Evolutionary conservation across 1,139 yeast genomes (phyloP).

Genomic region (Torulaspora globosa): DNA sequence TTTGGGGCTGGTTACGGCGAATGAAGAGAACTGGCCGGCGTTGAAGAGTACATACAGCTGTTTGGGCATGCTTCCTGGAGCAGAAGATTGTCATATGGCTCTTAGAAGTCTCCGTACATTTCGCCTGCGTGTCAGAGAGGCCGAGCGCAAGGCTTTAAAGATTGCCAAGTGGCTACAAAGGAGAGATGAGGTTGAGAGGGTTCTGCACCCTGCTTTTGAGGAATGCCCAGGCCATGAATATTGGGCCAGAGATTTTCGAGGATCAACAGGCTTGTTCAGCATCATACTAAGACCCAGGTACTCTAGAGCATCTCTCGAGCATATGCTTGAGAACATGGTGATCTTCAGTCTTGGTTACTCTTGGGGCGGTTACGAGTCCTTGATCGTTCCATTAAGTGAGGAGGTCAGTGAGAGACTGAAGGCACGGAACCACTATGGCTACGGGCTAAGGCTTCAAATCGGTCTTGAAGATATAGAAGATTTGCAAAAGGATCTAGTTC

Average conservation of each 20-base stretch:
- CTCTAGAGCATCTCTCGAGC: conserved; percentile 6
- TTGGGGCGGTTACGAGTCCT: conserved; percentile 17
- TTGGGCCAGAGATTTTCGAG: conserved; percentile 13
- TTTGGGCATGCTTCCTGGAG: conserved; percentile 13
- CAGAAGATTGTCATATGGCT: conserved; percentile 14
- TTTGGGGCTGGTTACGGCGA: conserved; percentile 13
- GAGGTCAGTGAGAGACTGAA: conserved; percentile 2
- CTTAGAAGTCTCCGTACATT: conserved; percentile 13
- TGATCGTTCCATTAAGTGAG: conserved; percentile 10
- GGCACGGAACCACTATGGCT: conserved; percentile 8
- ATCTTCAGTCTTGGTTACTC: conserved; percentile 13
- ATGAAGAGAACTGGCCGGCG: conserved; percentile 10
- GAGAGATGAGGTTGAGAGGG: conserved; percentile 12
- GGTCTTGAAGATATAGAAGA: conserved; percentile 14
- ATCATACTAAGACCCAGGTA: conserved; percentile 9
- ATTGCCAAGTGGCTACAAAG: conserved; percentile 10
- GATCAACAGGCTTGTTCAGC: conserved; percentile 14
- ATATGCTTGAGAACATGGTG: conserved; percentile 12
- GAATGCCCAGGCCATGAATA: conserved; percentile 14
- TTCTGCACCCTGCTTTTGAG: conserved; percentile 15
- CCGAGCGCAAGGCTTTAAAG: conserved; percentile 10
- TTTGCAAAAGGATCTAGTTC: background rate
- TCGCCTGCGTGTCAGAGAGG: conserved; percentile 12
- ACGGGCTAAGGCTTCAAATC: conserved; percentile 11
- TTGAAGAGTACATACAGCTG: conserved; percentile 11